Percentiles rank a stretch among this genome's conserved stretches.
phyloP scores from a whole-genome alignment of 257 asterid species.

The Paraleonurus japonicus region DNA sequence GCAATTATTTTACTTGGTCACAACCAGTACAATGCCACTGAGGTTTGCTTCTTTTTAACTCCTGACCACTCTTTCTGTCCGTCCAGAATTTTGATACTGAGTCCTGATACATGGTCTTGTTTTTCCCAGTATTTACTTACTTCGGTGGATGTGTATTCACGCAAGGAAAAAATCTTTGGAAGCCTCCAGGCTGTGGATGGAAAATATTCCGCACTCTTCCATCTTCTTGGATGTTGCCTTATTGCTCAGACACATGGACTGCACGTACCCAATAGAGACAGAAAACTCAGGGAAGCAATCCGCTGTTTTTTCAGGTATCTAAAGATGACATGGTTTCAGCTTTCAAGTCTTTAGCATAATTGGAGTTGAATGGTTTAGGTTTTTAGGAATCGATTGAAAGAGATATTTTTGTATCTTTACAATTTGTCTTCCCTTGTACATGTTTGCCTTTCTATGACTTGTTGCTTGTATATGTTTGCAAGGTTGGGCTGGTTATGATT shows the following conservation, averaged over 20 bases:
- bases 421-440: not conserved
- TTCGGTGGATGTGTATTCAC: slow-evolving; percentile 72
- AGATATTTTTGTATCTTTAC: not conserved
- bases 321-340: slow-evolving; percentile 1
- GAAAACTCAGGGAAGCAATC: slow-evolving; percentile 73
- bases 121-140: slow-evolving; percentile 69
- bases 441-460: not conserved
- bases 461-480: not conserved
- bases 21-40: slow-evolving; percentile 76
- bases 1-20: slow-evolving; percentile 71
- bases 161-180: slow-evolving; percentile 68
- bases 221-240: slow-evolving; percentile 93
- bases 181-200: slow-evolving; percentile 72
- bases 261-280: slow-evolving; percentile 56
- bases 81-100: slow-evolving; percentile 25
- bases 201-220: slow-evolving; percentile 58
- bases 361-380: slow-evolving; percentile 10
- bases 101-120: slow-evolving; percentile 35
- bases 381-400: slow-evolving; percentile 2
- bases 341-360: slow-evolving; percentile 4
- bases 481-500: slow-evolving; percentile 18
- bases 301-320: slow-evolving; percentile 85
- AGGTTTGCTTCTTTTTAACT: slow-evolving; percentile 55
- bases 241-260: slow-evolving; percentile 75
- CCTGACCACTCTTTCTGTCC: not conserved